A percentile compares a stretch with the other conserved stretches of the same genome.
Evolutionary conservation across 352 stramenopile species (phyloP).

Genomic region (Phytophthora citrophthora): DNA sequence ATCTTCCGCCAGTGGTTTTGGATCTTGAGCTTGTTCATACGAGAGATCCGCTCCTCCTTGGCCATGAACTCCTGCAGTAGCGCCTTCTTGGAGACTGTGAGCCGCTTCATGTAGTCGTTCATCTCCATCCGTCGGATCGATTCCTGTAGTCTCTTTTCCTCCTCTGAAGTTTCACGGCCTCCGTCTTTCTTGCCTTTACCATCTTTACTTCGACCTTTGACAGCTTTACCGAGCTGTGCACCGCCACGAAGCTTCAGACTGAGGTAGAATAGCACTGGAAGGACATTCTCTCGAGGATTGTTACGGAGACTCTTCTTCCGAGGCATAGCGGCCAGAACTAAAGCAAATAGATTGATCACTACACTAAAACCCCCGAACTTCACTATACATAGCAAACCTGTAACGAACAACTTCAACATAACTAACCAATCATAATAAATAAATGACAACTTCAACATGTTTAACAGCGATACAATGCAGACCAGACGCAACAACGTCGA

Average conservation of each 20-base stretch:
- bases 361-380: not conserved
- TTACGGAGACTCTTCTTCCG: constrained; percentile 34
- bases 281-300: constrained; percentile 14
- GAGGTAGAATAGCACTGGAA: constrained; percentile 30
- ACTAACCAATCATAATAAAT: constrained; percentile 7
- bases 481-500: no score
- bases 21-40: constrained; percentile 92
- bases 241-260: constrained; percentile 62
- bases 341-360: not conserved
- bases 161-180: constrained; percentile 58
- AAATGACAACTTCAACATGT: no score
- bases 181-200: constrained; percentile 65
- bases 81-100: constrained; percentile 80
- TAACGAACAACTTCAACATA: constrained; percentile 36
- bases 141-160: constrained; percentile 75
- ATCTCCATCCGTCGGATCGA: constrained; percentile 86
- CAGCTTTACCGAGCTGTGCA: constrained; percentile 77
- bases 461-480: no score
- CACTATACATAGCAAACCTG: constrained; percentile 8
- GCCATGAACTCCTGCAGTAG: constrained; percentile 80
- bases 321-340: constrained; percentile 11
- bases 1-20: constrained; percentile 96
- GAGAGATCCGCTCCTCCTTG: constrained; percentile 73
- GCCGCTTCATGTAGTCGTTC: constrained; percentile 86
- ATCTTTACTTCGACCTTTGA: constrained; percentile 83